Conservation (phyloP, 768 basidiomycete species). For the Hygrocybe punicea region DNA sequence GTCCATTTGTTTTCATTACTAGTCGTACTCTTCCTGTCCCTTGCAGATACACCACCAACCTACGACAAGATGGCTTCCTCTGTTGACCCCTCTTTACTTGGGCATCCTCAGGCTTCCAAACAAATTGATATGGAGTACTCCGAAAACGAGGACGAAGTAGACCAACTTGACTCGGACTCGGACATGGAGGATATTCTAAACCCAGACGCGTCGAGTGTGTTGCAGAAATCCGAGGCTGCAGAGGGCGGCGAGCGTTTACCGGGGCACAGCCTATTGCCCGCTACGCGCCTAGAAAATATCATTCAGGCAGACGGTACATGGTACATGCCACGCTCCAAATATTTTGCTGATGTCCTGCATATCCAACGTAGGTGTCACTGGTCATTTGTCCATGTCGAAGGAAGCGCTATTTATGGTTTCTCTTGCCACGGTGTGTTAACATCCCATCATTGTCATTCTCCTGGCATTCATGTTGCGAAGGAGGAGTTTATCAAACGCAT, state of each 20-base stretch:
- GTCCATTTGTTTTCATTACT: neutral
- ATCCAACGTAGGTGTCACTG: constrained; percentile 47
- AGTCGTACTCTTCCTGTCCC: neutral
- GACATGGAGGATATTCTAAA: constrained; percentile 36
- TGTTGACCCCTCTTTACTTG: constrained; percentile 5
- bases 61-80: neutral
- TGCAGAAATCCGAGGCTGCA: constrained; percentile 26
- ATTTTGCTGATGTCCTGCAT: neutral
- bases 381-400: constrained; percentile 65
- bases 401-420: constrained; percentile 74
- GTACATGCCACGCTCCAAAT: neutral
- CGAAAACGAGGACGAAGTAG: constrained; percentile 59
- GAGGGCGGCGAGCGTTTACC: constrained; percentile 12
- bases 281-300: constrained; percentile 68
- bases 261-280: constrained; percentile 57
- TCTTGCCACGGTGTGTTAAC: constrained; percentile 60
- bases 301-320: constrained; percentile 71
- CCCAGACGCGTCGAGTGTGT: constrained; percentile 12
- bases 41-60: neutral
- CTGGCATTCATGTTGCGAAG: constrained; percentile 36
- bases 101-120: neutral
- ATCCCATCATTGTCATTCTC: neutral
- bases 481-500: constrained; percentile 84
- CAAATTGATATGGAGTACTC: constrained; percentile 26
- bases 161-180: constrained; percentile 60